Base-by-base conservation (phyloP, 2,329 filamentous ascomycete species). In the Metarhizium sp. region DNA sequence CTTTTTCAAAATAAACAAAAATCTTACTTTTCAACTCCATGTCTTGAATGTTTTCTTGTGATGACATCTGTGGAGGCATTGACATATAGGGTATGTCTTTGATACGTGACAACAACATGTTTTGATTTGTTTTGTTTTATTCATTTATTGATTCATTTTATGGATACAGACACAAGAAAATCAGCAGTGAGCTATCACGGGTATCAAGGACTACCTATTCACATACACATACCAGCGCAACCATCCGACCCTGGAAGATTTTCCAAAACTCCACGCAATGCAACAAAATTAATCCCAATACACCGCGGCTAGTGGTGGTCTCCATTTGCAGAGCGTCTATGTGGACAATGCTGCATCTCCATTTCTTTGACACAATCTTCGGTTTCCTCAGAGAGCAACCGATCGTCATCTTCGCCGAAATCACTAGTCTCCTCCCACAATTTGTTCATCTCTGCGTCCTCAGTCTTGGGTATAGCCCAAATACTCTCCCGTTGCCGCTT, bases 401-500 rank as follows among this genome's bases (percentile, higher is more conserved):
- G 74, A 63, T 86, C 87, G 66, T 99, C 94, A 66, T 99, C 94
- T 58, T 94, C 89, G 4, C 87, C 89, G 58, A 92, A 78, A 60
- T 94, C 90, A 64, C 90, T 95, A 18, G 84, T 86, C 67, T 96
- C 90, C 45, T 94, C 90, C 87, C 88, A 95, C 60, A 95, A 73
- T 71, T 84, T 88, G 59, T 86, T 81, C 72, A 90, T 86, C 71
- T 97, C 92, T 11, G 75, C 73, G 40, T 85, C 81, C 30, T 81
- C 77, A 8, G 62, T 64, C 8, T 80, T 78, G 34, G 82, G 82
- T 2, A 96, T 85, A 0, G 91, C 90, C 94, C 95, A 99, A 59
- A 96, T 95, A 63, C 86, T 91, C 73, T 99, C 94, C 25, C 94
- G 77, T 64, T 92, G 76, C 47, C 92, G 78, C 77, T 99, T 99